Evolutionary conservation across 2,329 filamentous ascomycete species (phyloP), one percentile per base, ranked within the genome.

Genomic region (Didymella segeticola): DNA sequence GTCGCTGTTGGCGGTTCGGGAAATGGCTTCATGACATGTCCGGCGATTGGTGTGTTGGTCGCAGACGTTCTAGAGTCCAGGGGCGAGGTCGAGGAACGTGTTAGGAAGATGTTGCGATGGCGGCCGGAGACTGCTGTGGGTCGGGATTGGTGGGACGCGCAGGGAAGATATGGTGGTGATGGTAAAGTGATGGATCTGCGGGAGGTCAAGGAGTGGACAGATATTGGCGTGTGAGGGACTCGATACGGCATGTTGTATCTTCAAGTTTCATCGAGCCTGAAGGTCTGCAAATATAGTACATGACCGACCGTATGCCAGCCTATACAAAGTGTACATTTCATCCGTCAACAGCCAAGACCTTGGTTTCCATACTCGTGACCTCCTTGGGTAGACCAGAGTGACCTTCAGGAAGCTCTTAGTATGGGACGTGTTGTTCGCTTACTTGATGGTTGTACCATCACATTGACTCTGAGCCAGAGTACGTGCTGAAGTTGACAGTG

Each of bases 11-110:
- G 82, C 5, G 82, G 76, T 0, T 81, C 79, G 25, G 82, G 81
- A 1, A 79, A 84, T 60, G 81, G 79, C 2, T 83, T 82, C 57
- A 83, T 80, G 75, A 78, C 81, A 31, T 80, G 82, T 62, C 80
- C 81, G 2, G 74, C 77, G 3, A 77, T 84, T 34, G 82, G 82
- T 1, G 70, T 74, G 4, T 77, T 82, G 19, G 79, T 84, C 20
- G 75, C 69, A 1, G 81, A 84, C 64, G 74, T 75, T 4, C 45
- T 84, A 7, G 48, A 62, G 22, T 31, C 14, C 33, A 78, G 83
- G 52, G 77, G 72, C 0, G 73, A 62, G 7, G 54, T 82, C 31
- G 78, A 82, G 33, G 64, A 63, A 7, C 73, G 74, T 41, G 62
- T 83, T 55, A 73, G 72, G 49, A 63, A 73, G 12, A 74, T 76